Base-by-base conservation (phyloP, 2,329 filamentous ascomycete species). In the Penicillium sp. region DNA sequence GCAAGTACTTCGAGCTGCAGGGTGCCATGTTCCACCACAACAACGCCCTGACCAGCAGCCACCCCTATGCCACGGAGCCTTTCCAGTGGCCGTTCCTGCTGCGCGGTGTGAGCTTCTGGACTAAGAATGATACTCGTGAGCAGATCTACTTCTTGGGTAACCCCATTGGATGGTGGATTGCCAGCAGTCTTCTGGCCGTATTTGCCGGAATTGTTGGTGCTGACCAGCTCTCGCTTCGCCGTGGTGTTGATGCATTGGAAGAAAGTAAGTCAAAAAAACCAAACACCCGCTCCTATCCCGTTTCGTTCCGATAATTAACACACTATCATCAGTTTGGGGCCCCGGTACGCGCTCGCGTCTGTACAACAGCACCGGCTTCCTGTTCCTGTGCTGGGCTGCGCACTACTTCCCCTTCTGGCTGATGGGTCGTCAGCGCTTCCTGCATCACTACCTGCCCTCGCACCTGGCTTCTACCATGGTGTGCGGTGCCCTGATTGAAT, bases 21-120 rank as follows among this genome's bases (percentile, higher is more conserved):
- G 86, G 93, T 47, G 91, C 92, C 67, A 99, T 99, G 92, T 99
- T 99, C 83, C 93, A 89, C 83, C 94, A 99, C 82, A 99, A 99
- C 83, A 97, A 92, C 75, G 93, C 95, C 68, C 80, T 99, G 71
- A 99, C 94, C 42, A 95, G 91, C 78, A 96, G 90, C 72, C 94
- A 99, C 74, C 94, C 94, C 1, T 99, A 99, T 74, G 85, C 94
- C 40, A 96, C 91, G 67, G 88, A 92, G 72, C 94, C 94, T 7
- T 94, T 95, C 78, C 90, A 96, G 70, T 99, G 94, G 94, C 94
- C 94, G 1, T 97, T 99, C 84, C 82, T 99, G 71, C 85, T 99
- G 55, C 88, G 94, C 30, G 94, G 94, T 77, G 93, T 99, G 66
- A 97, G 91, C 76, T 99, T 99, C 87, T 99, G 94, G 94, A 99